These are phyloP conservation scores for Quercus suber DNA, from an alignment of 306 rosid genomes.

Conservation along the genomic window DNA sequence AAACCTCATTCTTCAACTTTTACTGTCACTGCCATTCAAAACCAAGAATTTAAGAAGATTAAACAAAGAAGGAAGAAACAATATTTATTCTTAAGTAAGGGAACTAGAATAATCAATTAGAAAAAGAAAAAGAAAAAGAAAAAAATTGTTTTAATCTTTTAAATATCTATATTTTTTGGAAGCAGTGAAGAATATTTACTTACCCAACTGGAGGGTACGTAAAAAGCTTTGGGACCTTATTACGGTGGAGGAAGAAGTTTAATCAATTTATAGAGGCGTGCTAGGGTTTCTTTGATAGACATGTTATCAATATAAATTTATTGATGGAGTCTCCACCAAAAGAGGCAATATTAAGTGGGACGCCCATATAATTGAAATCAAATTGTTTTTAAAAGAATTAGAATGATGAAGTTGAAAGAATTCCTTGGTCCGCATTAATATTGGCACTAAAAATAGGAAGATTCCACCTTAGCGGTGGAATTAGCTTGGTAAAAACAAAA, in stretches of 20 bases:
- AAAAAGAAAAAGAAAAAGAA: background rate
- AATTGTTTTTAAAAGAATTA: conserved; percentile 12
- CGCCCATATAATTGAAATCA: conserved; percentile 27
- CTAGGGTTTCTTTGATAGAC: background rate
- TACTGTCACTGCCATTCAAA: background rate
- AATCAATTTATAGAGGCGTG: conserved; percentile 36
- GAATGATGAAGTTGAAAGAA: conserved; percentile 25
- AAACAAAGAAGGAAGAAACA: background rate
- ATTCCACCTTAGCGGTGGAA: conserved; percentile 16
- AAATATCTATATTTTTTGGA: background rate
- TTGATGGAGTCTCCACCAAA: conserved; percentile 44
- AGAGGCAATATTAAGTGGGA: conserved; percentile 41
- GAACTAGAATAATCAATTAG: too few species aligned
- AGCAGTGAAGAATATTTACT: background rate
- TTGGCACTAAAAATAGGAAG: conserved; percentile 35
- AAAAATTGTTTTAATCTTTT: background rate
- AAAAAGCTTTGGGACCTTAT: background rate
- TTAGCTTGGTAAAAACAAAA: background rate
- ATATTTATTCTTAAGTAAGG: too few species aligned
- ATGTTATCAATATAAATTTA: conserved; percentile 20
- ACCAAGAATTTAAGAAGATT: background rate
- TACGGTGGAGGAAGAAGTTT: conserved; percentile 9
- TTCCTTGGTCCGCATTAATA: background rate
- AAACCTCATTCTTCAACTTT: conserved; percentile 15
- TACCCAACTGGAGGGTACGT: background rate